Base-by-base conservation (phyloP, 768 basidiomycete species). In the Suillus lakei region DNA sequence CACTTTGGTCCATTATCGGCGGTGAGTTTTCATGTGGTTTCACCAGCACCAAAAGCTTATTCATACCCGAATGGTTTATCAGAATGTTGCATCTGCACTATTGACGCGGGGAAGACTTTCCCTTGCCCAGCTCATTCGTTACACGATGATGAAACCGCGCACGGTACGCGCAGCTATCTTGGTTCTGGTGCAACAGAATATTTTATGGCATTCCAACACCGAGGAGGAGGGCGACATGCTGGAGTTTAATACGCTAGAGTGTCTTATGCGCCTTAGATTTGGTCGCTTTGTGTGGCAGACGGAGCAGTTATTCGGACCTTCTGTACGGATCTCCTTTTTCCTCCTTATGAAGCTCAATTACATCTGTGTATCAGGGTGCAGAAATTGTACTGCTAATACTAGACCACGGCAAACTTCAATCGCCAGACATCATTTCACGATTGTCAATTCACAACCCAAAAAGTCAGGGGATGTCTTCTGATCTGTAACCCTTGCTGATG, bases 101-200 rank as follows among this genome's bases (percentile, higher is more conserved):
- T 83, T 97, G n/a, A 88, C 86, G 53, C 85, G 91, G 38, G 95
- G 95, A n/a, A 87, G 95, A 51, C 80, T 97, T n/a, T 83, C 91
- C 12, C 77, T 94, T 28, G 65, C 81, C 10, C 88, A 91, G 69
- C 74, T 97, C 59, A 81, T 89, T 39, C 89, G 91, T 38, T 88
- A 88, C 72, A 87, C 94, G 1, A 82, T 80, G 34, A 76, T 94
- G 32, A 91, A 88, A 70, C 84, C 88, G 12, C 87, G 89, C 30
- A 87, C 84, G 1, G 85, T 90, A 16, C 88, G 91, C 61, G 88
- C 89, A 32, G 84, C 88, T 23, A 79, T 96, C 23, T 80, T 98
- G 53, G 85, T 91, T 53, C 85, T 98, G 61, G 84, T 96, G 21
- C 96, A 98, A 74, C 96, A 98, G 74, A 96, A 98, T 77, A 77